Conservation (phyloP, 331 rosid species). For the Quercus tomentella region DNA sequence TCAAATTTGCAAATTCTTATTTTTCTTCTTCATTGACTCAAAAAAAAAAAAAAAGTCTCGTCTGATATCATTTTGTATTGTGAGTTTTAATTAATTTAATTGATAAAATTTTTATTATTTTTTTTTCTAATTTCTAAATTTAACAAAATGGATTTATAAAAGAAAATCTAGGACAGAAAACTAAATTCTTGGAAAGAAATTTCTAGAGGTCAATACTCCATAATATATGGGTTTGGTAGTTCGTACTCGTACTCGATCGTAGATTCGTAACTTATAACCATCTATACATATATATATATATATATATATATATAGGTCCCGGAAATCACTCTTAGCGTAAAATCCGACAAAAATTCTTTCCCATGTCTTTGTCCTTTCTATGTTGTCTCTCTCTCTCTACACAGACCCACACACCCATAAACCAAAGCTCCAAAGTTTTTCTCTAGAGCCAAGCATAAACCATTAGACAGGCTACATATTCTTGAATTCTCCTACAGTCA, state of each 20-base stretch:
- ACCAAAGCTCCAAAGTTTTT: background rate
- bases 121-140: too few relatives aligned
- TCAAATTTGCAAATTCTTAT: too few relatives aligned
- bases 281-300: background rate
- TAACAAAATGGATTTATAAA: too few relatives aligned
- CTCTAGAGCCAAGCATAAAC: conserved; percentile 9
- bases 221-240: too few relatives aligned
- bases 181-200: background rate
- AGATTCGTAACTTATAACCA: background rate
- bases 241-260: too few relatives aligned
- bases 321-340: conserved; percentile 11
- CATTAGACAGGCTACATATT: background rate
- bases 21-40: too few relatives aligned
- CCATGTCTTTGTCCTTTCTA: background rate
- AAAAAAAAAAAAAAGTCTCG: too few relatives aligned
- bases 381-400: background rate
- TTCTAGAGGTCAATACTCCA: background rate
- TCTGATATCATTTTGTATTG: too few relatives aligned
- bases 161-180: background rate
- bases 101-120: too few relatives aligned
- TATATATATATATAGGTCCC: background rate
- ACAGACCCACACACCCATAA: background rate
- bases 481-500: background rate
- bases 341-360: background rate
- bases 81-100: too few relatives aligned